Evolutionary conservation across 176 grass and related monocot species (phyloP).

Genomic region (Oryza officinalis): DNA sequence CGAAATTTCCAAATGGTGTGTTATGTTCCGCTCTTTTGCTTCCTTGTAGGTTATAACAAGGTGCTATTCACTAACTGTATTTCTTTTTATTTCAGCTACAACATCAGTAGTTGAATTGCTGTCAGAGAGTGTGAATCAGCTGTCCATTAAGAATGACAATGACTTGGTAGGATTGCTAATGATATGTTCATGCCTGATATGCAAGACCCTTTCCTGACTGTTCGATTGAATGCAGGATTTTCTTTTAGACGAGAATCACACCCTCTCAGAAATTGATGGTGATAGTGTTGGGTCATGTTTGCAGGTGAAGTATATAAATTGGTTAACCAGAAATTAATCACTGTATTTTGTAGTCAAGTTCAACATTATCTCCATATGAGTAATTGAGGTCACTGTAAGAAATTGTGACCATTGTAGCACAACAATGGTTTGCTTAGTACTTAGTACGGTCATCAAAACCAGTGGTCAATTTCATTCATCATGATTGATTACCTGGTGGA

Average conservation of each 20-base stretch:
- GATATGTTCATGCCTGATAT: slow-evolving; percentile 27
- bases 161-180: slow-evolving; percentile 60
- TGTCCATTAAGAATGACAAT: slow-evolving; percentile 67
- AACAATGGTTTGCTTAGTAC: neutral
- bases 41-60: slow-evolving; percentile 2
- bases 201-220: slow-evolving; percentile 5
- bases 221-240: slow-evolving; percentile 58
- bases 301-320: slow-evolving; percentile 54
- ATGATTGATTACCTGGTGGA: neutral
- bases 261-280: slow-evolving; percentile 46
- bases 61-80: slow-evolving; percentile 9
- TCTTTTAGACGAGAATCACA: slow-evolving; percentile 73
- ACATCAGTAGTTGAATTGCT: slow-evolving; percentile 78
- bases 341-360: neutral
- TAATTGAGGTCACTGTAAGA: neutral
- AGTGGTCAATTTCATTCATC: neutral
- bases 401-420: neutral
- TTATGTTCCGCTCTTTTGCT: slow-evolving; percentile 13
- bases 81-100: slow-evolving; percentile 49
- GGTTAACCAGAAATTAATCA: neutral
- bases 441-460: neutral
- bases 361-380: slow-evolving; percentile 1
- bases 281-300: slow-evolving; percentile 50
- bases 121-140: slow-evolving; percentile 63
- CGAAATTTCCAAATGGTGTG: slow-evolving; percentile 55